Base-by-base conservation (phyloP, 192 early-diverging fungal genomes). In the Linnemannia schmuckeri region DNA sequence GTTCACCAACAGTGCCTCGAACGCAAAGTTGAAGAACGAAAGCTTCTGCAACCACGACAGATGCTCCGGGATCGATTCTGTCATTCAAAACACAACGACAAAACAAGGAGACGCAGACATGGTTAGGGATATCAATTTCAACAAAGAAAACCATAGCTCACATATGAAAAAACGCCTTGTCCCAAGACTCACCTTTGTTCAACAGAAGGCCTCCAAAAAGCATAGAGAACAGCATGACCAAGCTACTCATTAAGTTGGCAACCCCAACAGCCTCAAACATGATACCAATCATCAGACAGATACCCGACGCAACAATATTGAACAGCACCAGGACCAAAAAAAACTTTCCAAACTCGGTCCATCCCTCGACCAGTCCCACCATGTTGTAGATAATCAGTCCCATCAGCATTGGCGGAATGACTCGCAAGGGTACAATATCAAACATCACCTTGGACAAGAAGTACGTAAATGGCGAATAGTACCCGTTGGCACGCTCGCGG, bases 1-100 rank as follows among this genome's bases (percentile, higher is more conserved):
- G 83, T 98, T 99, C 44, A 97, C 97, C 37, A 97, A 88, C 41
- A 99, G 77, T 0, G 97, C 96, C 77, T 99, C 97, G 70, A 97
- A 93, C 10, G 95, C 97, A 85, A 94, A 93, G 73, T 99, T 97
- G 85, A 97, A 99, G 78, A 97, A 96, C 24, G 96, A 97, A 6
- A 96, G 76, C 15, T 93, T 79, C 78, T 96, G 92, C 8, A 96
- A 75, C 93, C 94, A 95, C 20, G 90, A 87, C 10, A 94, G 82
- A 27, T 90, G 88, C 12, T 91, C 89, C 5, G 95, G 93, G 46
- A 96, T 95, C 0, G 96, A 94, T 66, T 95, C 95, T 93, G 82
- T 49, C 46, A 33, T n/a, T 33, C n/a, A 82, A 44, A 46, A 1
- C 61, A 52, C 70, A 75, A 57, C 33, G 10, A 33, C 30, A 70